Conservation (phyloP, 345 rosid genomes). For the Carallia pectinifolia region DNA sequence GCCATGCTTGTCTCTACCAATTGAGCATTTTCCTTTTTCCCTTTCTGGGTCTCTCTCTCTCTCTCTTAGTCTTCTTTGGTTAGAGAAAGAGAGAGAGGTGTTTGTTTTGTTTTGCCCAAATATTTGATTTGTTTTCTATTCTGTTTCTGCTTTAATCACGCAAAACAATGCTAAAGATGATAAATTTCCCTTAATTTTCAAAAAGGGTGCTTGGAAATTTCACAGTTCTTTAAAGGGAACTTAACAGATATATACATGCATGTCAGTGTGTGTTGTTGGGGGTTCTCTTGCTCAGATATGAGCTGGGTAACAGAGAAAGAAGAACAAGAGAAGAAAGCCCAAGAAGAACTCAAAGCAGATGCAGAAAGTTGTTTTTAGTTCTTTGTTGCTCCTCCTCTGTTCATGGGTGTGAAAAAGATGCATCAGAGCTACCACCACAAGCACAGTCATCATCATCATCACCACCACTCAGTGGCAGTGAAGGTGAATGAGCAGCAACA, state of each 20-base stretch:
- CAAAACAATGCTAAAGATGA: constrained; percentile 49
- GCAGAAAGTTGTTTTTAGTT: constrained; percentile 26
- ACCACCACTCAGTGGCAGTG: constrained; percentile 53
- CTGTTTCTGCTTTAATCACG: constrained; percentile 30
- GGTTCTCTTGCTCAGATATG: constrained; percentile 47
- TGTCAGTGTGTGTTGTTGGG: constrained; percentile 20
- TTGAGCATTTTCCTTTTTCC: constrained; percentile 22
- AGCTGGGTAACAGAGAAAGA: constrained; percentile 39
- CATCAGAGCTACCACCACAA: constrained; percentile 36
- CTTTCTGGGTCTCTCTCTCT: constrained; percentile 23
- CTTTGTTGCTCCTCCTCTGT: constrained; percentile 15
- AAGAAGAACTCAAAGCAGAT: constrained; percentile 4
- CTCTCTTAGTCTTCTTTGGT: constrained; percentile 6
- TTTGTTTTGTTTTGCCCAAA: constrained; percentile 14
- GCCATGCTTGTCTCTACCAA: constrained; percentile 50
- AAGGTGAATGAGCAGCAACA: constrained; percentile 47
- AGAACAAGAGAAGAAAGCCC: constrained; percentile 17
- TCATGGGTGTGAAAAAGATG: constrained; percentile 66
- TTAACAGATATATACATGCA: constrained; percentile 2
- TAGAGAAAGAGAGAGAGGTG: neutral
- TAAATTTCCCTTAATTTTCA: constrained; percentile 22
- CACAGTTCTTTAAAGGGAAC: constrained; percentile 14
- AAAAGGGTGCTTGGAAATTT: constrained; percentile 24
- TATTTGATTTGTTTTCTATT: constrained; percentile 6
- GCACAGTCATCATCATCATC: constrained; percentile 11